Base-by-base conservation (phyloP, 2,329 filamentous ascomycete genomes). In the Falciphora oryzae region DNA sequence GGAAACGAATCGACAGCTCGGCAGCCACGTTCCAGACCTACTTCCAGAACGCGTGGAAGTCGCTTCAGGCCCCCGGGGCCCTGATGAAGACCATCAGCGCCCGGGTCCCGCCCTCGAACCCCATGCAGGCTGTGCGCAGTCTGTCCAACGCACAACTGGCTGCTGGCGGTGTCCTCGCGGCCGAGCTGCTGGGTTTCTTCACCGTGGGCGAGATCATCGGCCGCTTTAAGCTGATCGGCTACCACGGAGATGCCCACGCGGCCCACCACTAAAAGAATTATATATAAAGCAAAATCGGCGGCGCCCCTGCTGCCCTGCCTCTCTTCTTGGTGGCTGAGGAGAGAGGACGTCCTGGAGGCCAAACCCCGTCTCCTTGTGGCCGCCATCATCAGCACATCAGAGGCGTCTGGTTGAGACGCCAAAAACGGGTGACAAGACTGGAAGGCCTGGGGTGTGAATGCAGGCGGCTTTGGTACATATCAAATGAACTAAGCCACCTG, bases 121-220 rank as follows among this genome's bases (percentile, higher is more conserved):
- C 62, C 14, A 59, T 76, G 63, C 73, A 79, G 72, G 77, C 77
- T 70, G 75, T 91, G 73, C 87, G 91, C 75, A 90, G 87, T 80
- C 72, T 95, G 73, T 89, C 86, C 77, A 82, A 80, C 70, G 83
- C 87, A 71, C 89, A 96, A 78, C 76, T 94, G 71, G 84, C 85
- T 64, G 79, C 89, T 64, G 89, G 85, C 66, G 91, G 90, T 71
- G 90, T 99, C 66, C 81, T 97, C 67, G 79, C 84, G 61, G 93
- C 93, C 65, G 94, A 99, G 81, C 85, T 92, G 62, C 80, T 99
- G 70, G 95, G 95, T 67, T 99, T 99, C 86, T 99, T 98, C 85
- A 96, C 93, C 67, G 87, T 98, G 64, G 95, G 95, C 69, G 93
- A 98, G 85, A 98, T 99, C 78, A 88, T 99, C 73, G 95, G 95